Percentiles rank a stretch among this genome's conserved stretches.
phyloP scores from a whole-genome alignment of 1,284 basidiomycete genomes.

The Irpex sp. region DNA sequence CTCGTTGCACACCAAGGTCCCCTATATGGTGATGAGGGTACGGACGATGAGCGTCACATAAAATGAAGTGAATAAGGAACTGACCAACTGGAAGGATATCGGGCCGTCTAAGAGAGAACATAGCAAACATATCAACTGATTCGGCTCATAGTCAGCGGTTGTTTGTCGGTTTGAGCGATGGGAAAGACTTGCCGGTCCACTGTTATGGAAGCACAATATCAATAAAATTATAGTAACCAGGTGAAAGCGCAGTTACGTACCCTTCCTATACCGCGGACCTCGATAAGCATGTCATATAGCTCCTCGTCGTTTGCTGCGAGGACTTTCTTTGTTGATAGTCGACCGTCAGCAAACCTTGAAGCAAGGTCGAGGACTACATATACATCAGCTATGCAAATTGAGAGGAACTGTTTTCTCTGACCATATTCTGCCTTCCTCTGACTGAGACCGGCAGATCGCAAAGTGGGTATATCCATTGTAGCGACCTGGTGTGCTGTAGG shows the following conservation, averaged over 20 bases:
- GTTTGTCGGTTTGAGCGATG: not conserved
- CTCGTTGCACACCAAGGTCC: slow-evolving; percentile 81
- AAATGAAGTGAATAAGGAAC: slow-evolving; percentile 13
- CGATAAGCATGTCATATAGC: slow-evolving; percentile 69
- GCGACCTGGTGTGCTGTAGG: slow-evolving; percentile 71
- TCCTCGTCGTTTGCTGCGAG: slow-evolving; percentile 71
- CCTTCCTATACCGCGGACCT: slow-evolving; percentile 77
- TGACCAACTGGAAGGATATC: slow-evolving; percentile 77
- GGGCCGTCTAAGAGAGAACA: slow-evolving; percentile 80
- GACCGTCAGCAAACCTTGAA: slow-evolving; percentile 71
- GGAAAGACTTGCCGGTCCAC: slow-evolving; percentile 33
- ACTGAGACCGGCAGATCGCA: slow-evolving; percentile 75
- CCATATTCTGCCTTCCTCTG: slow-evolving; percentile 84
- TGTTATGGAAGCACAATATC: slow-evolving; percentile 9
- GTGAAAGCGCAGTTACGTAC: slow-evolving; percentile 35
- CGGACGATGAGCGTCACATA: not conserved
- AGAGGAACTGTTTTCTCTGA: slow-evolving; percentile 21
- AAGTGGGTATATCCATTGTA: slow-evolving; percentile 47
- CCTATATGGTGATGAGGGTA: too few relatives aligned
- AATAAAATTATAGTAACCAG: not conserved
- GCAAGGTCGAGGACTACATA: slow-evolving; percentile 73
- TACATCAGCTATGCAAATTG: not conserved
- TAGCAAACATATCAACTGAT: slow-evolving; percentile 84
- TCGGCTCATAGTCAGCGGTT: not conserved
- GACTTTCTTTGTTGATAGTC: slow-evolving; percentile 70